Conservation (phyloP, 1,284 basidiomycete species). For the Schizophyllum commune region DNA sequence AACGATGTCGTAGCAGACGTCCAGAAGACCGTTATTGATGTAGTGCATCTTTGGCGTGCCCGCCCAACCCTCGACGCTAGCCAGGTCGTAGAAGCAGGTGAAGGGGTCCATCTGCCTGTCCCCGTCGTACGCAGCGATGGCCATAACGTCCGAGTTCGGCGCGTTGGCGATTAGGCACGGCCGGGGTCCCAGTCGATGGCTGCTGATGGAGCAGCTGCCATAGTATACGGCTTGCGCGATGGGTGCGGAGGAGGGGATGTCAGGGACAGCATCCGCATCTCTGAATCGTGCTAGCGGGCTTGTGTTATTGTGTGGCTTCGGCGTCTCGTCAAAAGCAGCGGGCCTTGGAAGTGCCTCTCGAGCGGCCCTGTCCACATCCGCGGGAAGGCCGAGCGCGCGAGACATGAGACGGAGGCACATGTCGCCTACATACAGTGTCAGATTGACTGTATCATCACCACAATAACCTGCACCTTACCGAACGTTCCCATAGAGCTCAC, state of each 20-base stretch:
- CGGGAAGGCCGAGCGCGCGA: too few species aligned
- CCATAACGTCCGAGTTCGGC: too few species aligned
- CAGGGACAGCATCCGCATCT: neutral
- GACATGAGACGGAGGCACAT: too few species aligned
- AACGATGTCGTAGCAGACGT: conserved; percentile 10
- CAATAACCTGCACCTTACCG: neutral
- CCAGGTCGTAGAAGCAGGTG: too few species aligned
- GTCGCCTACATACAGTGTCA: neutral
- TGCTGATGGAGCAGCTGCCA: conserved; percentile 29
- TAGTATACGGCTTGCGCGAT: conserved; percentile 19
- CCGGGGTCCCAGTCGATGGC: conserved; percentile 7
- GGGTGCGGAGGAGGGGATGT: neutral
- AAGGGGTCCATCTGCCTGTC: too few species aligned
- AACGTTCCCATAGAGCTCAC: neutral
- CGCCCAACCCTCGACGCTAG: too few species aligned
- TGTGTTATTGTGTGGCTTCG: neutral
- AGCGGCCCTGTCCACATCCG: too few species aligned
- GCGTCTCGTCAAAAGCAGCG: neutral
- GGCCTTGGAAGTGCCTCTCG: neutral
- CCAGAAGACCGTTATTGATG: conserved; percentile 12
- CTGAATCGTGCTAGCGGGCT: neutral
- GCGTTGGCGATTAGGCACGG: too few species aligned
- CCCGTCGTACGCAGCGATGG: too few species aligned
- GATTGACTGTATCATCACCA: too few species aligned
- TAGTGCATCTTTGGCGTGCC: conserved; percentile 9